phyloP scores from a whole-genome alignment of 2,329 filamentous ascomycete species.

The Fusarium clavum region DNA sequence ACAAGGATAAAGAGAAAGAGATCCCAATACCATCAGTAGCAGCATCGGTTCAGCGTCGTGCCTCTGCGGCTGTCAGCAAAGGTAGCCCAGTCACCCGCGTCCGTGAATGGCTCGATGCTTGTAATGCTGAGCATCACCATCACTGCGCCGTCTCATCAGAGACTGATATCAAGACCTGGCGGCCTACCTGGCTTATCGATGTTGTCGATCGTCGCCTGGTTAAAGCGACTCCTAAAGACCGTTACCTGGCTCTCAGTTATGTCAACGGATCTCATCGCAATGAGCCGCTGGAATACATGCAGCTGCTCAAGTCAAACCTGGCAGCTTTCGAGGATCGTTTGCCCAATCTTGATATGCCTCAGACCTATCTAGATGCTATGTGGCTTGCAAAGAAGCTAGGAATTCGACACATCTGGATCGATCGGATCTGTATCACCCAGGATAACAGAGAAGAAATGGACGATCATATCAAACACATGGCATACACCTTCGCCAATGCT shows the following conservation, averaged over 20 bases:
- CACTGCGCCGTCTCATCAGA: constrained; percentile 53
- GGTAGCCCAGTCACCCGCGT: constrained; percentile 55
- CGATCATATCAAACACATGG: constrained; percentile 58
- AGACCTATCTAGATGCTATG: constrained; percentile 59
- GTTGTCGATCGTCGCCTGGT: constrained; percentile 55
- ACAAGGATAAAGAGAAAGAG: constrained; percentile 44
- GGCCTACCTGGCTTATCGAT: constrained; percentile 57
- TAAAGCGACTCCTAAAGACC: constrained; percentile 52
- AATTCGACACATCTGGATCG: constrained; percentile 60
- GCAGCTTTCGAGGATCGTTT: constrained; percentile 52
- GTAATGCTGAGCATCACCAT: constrained; percentile 55
- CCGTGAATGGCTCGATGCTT: constrained; percentile 58
- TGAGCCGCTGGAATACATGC: constrained; percentile 44
- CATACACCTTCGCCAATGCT: constrained; percentile 58
- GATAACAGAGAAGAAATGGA: constrained; percentile 56
- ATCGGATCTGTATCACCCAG: constrained; percentile 59
- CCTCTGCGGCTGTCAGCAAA: constrained; percentile 49
- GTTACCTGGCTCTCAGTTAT: constrained; percentile 61
- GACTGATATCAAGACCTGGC: constrained; percentile 50
- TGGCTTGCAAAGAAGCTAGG: constrained; percentile 58
- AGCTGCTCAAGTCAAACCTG: constrained; percentile 53
- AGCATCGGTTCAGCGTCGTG: constrained; percentile 47
- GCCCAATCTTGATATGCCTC: constrained; percentile 54
- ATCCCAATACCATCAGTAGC: constrained; percentile 26
- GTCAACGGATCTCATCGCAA: constrained; percentile 54